Percentiles rank a stretch among this genome's conserved stretches.
phyloP scores from a whole-genome alignment of 164 flowering plant species.

The Cinnamomum chago region DNA sequence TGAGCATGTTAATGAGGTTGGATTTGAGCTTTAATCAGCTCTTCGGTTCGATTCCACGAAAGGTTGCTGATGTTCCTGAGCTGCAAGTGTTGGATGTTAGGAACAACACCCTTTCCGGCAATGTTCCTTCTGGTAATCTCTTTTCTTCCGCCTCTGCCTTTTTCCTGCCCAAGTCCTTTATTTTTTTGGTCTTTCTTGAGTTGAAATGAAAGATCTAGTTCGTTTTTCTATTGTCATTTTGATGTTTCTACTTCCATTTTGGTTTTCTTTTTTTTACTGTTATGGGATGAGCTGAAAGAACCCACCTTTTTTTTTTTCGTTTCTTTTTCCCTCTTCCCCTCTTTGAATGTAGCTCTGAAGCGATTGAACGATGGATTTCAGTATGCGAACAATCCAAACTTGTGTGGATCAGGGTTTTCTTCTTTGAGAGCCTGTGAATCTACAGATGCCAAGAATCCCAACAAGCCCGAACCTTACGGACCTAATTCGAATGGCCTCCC shows the following conservation, averaged over 20 bases:
- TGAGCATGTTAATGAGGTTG: constrained; percentile 54
- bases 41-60: constrained; percentile 73
- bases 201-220: not conserved
- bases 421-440: constrained; percentile 42
- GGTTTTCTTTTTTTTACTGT: not conserved
- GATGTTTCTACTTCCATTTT: not conserved
- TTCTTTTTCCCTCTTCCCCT: not conserved
- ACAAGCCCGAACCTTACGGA: constrained; percentile 54
- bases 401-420: constrained; percentile 73
- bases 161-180: not conserved
- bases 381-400: constrained; percentile 55
- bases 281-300: not conserved
- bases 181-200: too few relatives aligned
- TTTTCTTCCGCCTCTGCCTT: not conserved
- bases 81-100: constrained; percentile 63
- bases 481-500: constrained; percentile 22
- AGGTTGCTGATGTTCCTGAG: constrained; percentile 48
- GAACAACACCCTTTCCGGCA: constrained; percentile 84
- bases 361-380: constrained; percentile 61
- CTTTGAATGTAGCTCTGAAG: constrained; percentile 29
- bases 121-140: constrained; percentile 64
- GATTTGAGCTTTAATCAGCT: constrained; percentile 82
- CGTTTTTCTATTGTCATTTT: too few relatives aligned
- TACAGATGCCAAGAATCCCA: constrained; percentile 19
- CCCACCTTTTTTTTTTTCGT: not conserved